Evolutionary conservation across 306 rosid genomes (phyloP).

Genomic region (Urtica urens): DNA sequence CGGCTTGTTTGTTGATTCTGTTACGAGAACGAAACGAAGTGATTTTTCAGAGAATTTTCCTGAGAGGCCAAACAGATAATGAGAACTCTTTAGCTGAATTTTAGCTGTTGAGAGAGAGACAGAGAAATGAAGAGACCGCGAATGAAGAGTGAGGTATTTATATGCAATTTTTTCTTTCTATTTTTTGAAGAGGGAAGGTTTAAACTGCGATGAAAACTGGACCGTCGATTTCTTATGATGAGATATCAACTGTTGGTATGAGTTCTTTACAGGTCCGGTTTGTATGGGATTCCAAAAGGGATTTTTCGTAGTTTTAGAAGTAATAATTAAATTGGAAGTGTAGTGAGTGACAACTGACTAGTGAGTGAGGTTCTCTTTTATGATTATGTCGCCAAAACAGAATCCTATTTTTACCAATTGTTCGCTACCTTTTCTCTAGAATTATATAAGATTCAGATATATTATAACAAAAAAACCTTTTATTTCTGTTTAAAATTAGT

Average conservation of each 20-base stretch:
- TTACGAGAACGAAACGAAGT: not conserved
- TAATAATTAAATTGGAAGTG: conserved; percentile 7
- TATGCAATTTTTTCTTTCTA: no score
- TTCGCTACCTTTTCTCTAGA: not conserved
- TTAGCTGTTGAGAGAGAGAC: not conserved
- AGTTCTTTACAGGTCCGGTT: not conserved
- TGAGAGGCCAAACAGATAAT: no score
- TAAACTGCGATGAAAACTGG: not conserved
- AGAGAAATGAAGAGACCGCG: conserved; percentile 3
- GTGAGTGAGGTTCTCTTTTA: conserved; percentile 17
- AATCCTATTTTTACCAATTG: conserved; percentile 1
- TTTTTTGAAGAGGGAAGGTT: not conserved
- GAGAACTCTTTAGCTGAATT: no score
- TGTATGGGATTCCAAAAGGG: not conserved
- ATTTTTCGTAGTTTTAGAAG: not conserved
- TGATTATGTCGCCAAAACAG: conserved; percentile 36
- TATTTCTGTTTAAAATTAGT: not conserved
- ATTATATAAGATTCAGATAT: no score
- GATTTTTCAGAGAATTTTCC: no score
- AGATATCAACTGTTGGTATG: conserved; percentile 4
- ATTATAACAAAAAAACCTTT: no score
- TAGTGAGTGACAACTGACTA: no score
- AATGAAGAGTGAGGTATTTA: conserved; percentile 5
- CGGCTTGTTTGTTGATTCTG: no score
- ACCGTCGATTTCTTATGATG: conserved; percentile 16